Evolutionary conservation across 2,329 filamentous ascomycete genomes (phyloP), one percentile per base, ranked within the genome.

Genomic region (Dactylellina sp.): DNA sequence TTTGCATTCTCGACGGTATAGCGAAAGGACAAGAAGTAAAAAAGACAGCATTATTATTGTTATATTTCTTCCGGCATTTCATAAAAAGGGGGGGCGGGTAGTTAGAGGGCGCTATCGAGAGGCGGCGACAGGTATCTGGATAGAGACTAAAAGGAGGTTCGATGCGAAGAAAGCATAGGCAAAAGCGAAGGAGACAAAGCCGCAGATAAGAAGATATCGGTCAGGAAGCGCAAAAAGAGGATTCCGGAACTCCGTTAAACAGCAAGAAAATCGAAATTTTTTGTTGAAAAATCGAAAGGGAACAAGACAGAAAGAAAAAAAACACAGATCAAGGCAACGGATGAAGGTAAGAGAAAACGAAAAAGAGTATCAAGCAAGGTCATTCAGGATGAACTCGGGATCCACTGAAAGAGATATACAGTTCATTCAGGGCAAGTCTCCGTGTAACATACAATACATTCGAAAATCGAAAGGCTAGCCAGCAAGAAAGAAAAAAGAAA

Each of bases 301-400:
- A 49, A 64, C 61, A 49, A 57, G 60, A n/a, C 2, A 47, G 25
- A 60, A 39, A 22, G 20, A 20, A 25, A 14, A 40, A 46, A 46
- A 55, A 28, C 42, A 60, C 20, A 18, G 28, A 46, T 12, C 37
- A 66, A 39, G 14, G 56, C n/a, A 46, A 42, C 28, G 11, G 16
- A 49, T 20, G 24, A 70, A 56, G 56, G 47, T 42, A 77, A 71
- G 39, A 28, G 40, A 61, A 70, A 71, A 52, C 44, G 72, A 66
- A 63, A 76, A 63, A 71, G 35, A 18, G 47, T 63, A 76, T 77
- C 72, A 75, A 76, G 76, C 77, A 78, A 76, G 62, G 59, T 71
- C 63, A 68, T 65, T 75, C 49, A 44, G 40, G 42, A 25, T 50
- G 50, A 75, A 60, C 61, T 70, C 62, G 42, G 52, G 37, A 56